Evolutionary conservation across 2,329 filamentous ascomycete genomes (phyloP).

Genomic region (Scedosporium minutisporum): DNA sequence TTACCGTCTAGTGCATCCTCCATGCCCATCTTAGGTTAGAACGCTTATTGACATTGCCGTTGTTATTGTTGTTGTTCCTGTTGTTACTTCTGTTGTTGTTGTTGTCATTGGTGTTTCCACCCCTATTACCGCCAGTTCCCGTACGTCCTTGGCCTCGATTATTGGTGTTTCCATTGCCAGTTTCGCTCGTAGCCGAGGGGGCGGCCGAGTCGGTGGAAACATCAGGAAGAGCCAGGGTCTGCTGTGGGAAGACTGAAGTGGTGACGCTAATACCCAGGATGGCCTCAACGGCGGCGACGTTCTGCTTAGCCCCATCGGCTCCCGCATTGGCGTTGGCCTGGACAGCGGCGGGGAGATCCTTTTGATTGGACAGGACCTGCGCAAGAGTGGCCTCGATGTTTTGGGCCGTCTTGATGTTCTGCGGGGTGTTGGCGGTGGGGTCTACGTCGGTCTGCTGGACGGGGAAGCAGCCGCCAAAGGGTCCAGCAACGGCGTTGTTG

Average conservation of each 20-base stretch:
- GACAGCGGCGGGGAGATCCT: conserved; percentile 33
- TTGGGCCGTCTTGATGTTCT: conserved; percentile 35
- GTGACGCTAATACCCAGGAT: conserved; percentile 21
- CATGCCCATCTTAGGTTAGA: conserved; percentile 6
- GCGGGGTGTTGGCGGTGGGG: conserved; percentile 30
- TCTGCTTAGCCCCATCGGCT: conserved; percentile 15
- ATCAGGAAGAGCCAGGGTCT: conserved; percentile 20
- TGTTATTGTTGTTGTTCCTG: no score
- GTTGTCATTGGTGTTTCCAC: conserved; percentile 9
- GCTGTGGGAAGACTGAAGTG: conserved; percentile 19
- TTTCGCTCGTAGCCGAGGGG: conserved; percentile 10
- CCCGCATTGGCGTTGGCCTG: conserved; percentile 33
- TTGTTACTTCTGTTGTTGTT: not conserved
- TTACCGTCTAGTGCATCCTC: not conserved
- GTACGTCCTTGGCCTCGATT: conserved; percentile 9
- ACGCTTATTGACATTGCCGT: not conserved
- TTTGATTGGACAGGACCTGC: conserved; percentile 41
- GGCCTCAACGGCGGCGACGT: conserved; percentile 28
- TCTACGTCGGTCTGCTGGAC: conserved; percentile 38
- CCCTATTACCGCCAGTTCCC: conserved; percentile 12
- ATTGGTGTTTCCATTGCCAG: conserved; percentile 8
- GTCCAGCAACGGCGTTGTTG: conserved; percentile 47
- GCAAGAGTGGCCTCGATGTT: conserved; percentile 32
- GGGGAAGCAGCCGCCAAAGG: conserved; percentile 48
- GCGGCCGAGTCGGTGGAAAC: conserved; percentile 10